Conservation (phyloP, 805 yeast genomes). For the Millerago galiae region DNA sequence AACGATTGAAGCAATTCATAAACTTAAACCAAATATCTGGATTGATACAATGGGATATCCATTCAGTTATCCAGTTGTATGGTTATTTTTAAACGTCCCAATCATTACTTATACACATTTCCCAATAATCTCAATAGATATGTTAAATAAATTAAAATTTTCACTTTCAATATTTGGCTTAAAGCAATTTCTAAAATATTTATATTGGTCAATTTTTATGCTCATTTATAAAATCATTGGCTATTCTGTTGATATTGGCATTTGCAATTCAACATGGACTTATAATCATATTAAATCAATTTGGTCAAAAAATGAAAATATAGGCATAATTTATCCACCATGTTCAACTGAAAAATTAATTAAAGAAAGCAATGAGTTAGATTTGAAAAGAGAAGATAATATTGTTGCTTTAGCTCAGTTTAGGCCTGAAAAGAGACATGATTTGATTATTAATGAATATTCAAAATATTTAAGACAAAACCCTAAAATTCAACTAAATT, state of each 20-base stretch:
- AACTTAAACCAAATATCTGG: slow-evolving; percentile 77
- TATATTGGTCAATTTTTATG: slow-evolving; percentile 71
- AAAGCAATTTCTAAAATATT: slow-evolving; percentile 35
- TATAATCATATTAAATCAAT: slow-evolving; percentile 58
- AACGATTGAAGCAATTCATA: slow-evolving; percentile 61
- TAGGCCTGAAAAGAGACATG: slow-evolving; percentile 91
- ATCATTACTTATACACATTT: slow-evolving; percentile 88
- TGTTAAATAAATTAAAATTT: slow-evolving; percentile 58
- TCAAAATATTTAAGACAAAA: slow-evolving; percentile 34
- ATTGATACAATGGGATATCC: slow-evolving; percentile 95
- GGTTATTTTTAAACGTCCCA: slow-evolving; percentile 57
- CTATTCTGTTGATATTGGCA: slow-evolving; percentile 52
- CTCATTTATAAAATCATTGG: slow-evolving; percentile 62
- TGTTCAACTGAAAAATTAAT: slow-evolving; percentile 55
- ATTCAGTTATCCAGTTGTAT: slow-evolving; percentile 67
- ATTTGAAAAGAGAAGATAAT: slow-evolving; percentile 27
- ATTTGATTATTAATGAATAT: slow-evolving; percentile 59
- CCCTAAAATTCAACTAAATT: slow-evolving; percentile 34
- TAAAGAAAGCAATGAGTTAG: slow-evolving; percentile 5
- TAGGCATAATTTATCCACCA: slow-evolving; percentile 74
- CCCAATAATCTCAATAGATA: slow-evolving; percentile 84
- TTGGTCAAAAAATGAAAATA: slow-evolving; percentile 49
- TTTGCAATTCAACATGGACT: slow-evolving; percentile 93
- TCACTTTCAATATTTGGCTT: slow-evolving; percentile 17
- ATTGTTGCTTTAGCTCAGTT: slow-evolving; percentile 70